Conservation (phyloP, 768 basidiomycete species). For the Auricularia sp. region DNA sequence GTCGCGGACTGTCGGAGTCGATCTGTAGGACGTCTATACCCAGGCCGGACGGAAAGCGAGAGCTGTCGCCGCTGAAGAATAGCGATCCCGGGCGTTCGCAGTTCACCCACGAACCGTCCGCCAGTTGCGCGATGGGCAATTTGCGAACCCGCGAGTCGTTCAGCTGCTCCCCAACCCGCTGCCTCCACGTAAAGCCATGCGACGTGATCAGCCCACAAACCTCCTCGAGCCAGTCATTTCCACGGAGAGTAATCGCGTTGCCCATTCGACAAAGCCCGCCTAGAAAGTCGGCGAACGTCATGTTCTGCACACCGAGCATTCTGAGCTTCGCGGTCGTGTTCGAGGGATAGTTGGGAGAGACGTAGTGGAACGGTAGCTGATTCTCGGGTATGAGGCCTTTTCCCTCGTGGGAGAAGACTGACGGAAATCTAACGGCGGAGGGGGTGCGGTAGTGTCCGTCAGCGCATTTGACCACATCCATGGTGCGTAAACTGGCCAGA, state of each 20-base stretch:
- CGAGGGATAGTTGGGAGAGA: neutral
- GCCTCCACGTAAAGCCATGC: neutral
- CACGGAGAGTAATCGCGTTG: neutral
- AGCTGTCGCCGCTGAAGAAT: neutral
- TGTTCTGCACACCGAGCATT: neutral
- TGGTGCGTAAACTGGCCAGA: neutral
- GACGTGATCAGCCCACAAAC: neutral
- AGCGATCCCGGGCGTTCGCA: neutral
- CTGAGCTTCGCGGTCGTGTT: neutral
- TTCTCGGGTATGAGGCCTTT: neutral
- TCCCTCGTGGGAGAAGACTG: neutral
- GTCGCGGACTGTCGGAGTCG: neutral
- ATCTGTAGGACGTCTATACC: neutral
- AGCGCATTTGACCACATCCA: slow-evolving; percentile 11
- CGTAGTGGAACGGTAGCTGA: neutral
- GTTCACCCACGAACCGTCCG: neutral
- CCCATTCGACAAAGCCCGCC: neutral
- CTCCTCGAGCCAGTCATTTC: neutral
- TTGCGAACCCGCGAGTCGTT: neutral
- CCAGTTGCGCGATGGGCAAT: neutral
- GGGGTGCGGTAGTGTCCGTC: slow-evolving; percentile 8
- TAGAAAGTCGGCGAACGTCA: neutral
- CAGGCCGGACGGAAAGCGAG: neutral
- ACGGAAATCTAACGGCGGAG: slow-evolving; percentile 7
- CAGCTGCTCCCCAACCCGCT: neutral